Base-by-base conservation (phyloP, 257 asterid genomes). In the Gynochthodes officinalis region DNA sequence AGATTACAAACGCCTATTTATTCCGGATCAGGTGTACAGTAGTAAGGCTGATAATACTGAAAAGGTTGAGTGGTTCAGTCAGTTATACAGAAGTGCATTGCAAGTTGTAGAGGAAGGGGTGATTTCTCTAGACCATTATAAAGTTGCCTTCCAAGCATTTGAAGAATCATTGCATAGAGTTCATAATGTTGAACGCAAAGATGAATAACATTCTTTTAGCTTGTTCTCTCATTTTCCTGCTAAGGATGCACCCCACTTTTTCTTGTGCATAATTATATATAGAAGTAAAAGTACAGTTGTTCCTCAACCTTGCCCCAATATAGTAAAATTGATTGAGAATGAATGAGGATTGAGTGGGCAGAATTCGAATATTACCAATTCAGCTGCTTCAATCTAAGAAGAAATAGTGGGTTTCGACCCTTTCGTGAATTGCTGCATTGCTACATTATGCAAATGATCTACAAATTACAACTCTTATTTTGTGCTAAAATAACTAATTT, bases 51-150 rank as follows among this genome's bases (percentile, higher is more conserved):
- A 83, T 73, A 35, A 64, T 30, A 48, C 77, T 37, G 88, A 83
- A 69, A 76, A 60, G 77, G 83, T 60, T 74, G 82, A 78, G 69
- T 58, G 83, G 87, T 87, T 82, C 61, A 74, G 78, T 66, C 90
- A 90, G 75, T 61, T 92, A 72, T 85, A 81, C 42, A 82, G 87
- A 77, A 87, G 91, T 64, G 96, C 94, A 40, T 69, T 92, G 84
- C 96, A 84, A 76, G 91, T 88, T 27, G 94, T 90, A 83, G 96
- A 90, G 86, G 96, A 92, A 72, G 98, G 97, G 9, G 89, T 75
- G 32, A 71, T 86, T 54, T 92, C 96, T n/a, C 37, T 83, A 2
- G 91, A 92, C 72, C 97, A 82, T 83, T 90, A 88, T 71, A 87
- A 81, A 82, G 90, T 76, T 30, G 95, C 92, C 4, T 23, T 88